Conservation (phyloP, 139 green algal genomes). For the Tetraselmis striata region DNA sequence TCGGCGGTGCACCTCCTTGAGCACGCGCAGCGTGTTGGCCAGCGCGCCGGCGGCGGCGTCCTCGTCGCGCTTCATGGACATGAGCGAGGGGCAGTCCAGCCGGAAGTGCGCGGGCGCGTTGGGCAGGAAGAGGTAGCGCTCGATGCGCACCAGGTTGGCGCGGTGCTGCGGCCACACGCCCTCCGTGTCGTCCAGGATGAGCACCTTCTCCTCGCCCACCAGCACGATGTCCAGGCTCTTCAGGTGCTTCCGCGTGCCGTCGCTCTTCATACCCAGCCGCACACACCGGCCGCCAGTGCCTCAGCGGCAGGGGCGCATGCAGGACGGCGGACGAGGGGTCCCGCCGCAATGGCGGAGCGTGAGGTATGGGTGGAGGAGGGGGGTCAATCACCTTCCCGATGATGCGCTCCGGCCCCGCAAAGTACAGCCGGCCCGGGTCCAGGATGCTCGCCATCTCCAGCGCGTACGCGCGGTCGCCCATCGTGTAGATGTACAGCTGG, state of each 20-base stretch:
- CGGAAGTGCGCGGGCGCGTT: conserved; percentile 37
- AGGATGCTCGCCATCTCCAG: conserved; percentile 74
- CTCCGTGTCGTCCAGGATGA: conserved; percentile 92
- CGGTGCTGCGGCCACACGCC: conserved; percentile 77
- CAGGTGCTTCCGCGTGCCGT: conserved; percentile 38
- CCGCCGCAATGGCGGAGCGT: too few species aligned
- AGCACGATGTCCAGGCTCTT: conserved; percentile 90
- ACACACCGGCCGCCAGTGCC: too few species aligned
- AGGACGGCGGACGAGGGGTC: too few species aligned
- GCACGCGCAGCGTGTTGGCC: conserved; percentile 32
- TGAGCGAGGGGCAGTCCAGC: conserved; percentile 9
- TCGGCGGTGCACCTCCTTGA: conserved; percentile 42
- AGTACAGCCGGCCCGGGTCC: conserved; percentile 59
- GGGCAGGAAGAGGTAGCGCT: conserved; percentile 90
- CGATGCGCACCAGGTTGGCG: conserved; percentile 74
- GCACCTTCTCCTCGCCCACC: conserved; percentile 51
- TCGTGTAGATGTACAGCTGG: conserved; percentile 88
- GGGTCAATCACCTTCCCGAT: neutral
- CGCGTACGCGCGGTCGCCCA: conserved; percentile 88
- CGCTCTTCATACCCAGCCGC: conserved; percentile 30
- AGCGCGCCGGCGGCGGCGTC: conserved; percentile 37
- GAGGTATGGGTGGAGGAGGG: neutral
- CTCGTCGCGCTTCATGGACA: conserved; percentile 43
- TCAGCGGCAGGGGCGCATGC: too few species aligned
- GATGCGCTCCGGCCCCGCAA: neutral